These are phyloP conservation scores for Yarrowia porcina DNA, from an alignment of 805 yeast genomes.

Conservation along the genomic window DNA sequence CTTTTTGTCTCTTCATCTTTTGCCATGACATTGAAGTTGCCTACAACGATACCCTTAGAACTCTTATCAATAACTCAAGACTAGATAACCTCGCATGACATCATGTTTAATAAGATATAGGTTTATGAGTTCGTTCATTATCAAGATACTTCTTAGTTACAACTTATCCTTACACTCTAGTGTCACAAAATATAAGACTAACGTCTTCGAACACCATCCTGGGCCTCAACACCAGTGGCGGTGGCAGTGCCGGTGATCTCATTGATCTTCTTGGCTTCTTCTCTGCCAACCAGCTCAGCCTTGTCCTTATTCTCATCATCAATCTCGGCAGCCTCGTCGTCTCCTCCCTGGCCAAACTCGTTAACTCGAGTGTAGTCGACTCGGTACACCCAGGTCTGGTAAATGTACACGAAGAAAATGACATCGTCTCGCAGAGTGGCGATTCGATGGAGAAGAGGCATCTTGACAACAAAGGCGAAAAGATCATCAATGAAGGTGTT, in stretches of 20 bases:
- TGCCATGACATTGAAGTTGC: too few species aligned
- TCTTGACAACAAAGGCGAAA: constrained; percentile 44
- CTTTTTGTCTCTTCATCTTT: too few species aligned
- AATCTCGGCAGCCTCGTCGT: constrained; percentile 28
- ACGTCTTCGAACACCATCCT: constrained; percentile 2
- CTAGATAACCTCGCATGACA: neutral
- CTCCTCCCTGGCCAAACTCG: constrained; percentile 41
- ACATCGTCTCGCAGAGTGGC: constrained; percentile 45
- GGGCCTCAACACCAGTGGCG: neutral
- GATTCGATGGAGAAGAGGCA: constrained; percentile 44
- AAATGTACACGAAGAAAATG: constrained; percentile 42
- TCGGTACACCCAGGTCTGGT: constrained; percentile 44
- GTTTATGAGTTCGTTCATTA: too few species aligned
- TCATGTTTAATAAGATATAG: neutral
- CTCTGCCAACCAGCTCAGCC: constrained; percentile 2
- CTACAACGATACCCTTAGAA: too few species aligned
- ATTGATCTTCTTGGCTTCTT: constrained; percentile 6
- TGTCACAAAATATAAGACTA: too few species aligned
- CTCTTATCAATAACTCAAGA: neutral
- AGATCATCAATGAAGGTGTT: constrained; percentile 44
- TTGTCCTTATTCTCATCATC: neutral
- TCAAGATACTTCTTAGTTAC: too few species aligned
- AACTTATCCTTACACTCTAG: too few species aligned
- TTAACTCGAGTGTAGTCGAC: constrained; percentile 43
- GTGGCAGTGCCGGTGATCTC: neutral